Percentiles rank a stretch among this genome's conserved stretches.
Conservation (phyloP, 257 asterid species). For the Solanum neorickii region DNA sequence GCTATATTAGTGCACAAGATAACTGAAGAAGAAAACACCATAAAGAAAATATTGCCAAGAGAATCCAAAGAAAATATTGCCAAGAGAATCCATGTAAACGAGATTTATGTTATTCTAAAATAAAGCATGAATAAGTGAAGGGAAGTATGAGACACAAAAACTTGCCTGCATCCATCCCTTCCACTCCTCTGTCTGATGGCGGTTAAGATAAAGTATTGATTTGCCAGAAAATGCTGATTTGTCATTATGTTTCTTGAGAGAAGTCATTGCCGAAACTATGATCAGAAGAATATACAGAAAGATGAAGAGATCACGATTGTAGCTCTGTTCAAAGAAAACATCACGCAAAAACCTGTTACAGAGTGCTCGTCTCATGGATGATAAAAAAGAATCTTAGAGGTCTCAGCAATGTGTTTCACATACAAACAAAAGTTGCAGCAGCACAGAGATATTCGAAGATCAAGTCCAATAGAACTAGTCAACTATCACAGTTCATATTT, state of each 20-base stretch:
- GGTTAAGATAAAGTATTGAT: constrained; percentile 73
- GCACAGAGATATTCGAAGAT: neutral
- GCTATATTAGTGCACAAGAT: neutral
- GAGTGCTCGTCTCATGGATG: neutral
- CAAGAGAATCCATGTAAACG: neutral
- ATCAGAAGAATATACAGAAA: constrained; percentile 73
- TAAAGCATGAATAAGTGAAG: neutral
- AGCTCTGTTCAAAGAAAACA: constrained; percentile 56
- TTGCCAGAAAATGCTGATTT: constrained; percentile 87
- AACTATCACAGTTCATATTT: neutral
- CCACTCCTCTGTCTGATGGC: constrained; percentile 98
- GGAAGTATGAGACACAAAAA: neutral
- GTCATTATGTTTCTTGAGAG: constrained; percentile 81
- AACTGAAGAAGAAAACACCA: neutral
- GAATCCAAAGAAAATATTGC: neutral
- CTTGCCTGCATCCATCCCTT: constrained; percentile 98
- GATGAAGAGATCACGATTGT: constrained; percentile 86
- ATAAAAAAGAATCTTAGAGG: neutral
- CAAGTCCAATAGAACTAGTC: neutral
- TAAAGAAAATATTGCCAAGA: neutral
- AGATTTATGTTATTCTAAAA: neutral
- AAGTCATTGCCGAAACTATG: constrained; percentile 74
- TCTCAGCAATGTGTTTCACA: neutral
- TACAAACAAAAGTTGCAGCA: neutral
- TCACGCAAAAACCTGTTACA: constrained; percentile 7